phyloP scores from a whole-genome alignment of 208 protist species.

The Leishmania amazonensis region DNA sequence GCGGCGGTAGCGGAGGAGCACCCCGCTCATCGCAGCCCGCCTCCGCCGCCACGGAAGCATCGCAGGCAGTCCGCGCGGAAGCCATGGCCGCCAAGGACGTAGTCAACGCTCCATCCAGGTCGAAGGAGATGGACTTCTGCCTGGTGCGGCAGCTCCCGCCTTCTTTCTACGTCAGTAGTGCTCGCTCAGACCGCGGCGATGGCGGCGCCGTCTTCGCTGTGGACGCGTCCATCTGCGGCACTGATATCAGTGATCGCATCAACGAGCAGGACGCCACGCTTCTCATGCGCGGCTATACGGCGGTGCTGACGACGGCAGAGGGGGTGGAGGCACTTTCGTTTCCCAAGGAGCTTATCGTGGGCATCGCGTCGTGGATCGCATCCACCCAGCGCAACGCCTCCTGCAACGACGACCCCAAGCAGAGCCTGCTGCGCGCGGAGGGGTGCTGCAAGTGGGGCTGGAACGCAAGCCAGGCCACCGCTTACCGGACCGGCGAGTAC shows the following conservation, averaged over 20 bases:
- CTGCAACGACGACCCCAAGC: background rate
- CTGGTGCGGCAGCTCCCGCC: constrained; percentile 34
- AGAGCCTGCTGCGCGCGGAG: constrained; percentile 4
- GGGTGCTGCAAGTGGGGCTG: constrained; percentile 26
- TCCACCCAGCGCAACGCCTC: background rate
- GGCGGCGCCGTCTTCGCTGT: constrained; percentile 45
- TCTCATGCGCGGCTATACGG: constrained; percentile 25
- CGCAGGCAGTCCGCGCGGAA: background rate
- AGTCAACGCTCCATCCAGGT: background rate
- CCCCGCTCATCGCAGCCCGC: background rate
- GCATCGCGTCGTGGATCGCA: constrained; percentile 46
- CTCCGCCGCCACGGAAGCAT: background rate
- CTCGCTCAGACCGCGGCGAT: constrained; percentile 11
- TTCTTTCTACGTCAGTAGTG: constrained; percentile 7
- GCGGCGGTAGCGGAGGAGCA: background rate
- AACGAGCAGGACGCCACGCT: constrained; percentile 22
- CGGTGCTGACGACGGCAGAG: constrained; percentile 32
- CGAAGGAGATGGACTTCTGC: constrained; percentile 25
- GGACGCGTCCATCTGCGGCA: constrained; percentile 40
- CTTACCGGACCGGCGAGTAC: constrained; percentile 46
- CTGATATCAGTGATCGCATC: constrained; percentile 45
- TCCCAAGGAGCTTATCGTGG: constrained; percentile 56
- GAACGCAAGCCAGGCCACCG: constrained; percentile 2
- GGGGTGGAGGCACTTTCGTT: constrained; percentile 40
- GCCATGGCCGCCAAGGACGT: background rate